Conservation (phyloP, 2,329 filamentous ascomycete species). For the Knoxdaviesia capensis region DNA sequence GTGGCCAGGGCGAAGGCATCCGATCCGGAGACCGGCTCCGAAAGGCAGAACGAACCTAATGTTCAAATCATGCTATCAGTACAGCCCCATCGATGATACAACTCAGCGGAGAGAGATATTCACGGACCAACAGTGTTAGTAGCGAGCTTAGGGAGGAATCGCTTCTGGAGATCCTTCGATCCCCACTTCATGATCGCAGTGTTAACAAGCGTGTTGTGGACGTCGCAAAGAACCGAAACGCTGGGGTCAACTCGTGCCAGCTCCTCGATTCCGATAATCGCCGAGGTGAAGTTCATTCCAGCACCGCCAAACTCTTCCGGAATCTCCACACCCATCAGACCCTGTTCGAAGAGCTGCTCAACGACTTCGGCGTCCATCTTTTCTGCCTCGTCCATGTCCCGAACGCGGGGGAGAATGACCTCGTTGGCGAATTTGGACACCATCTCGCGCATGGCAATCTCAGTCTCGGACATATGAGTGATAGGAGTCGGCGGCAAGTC, state of each 20-base stretch:
- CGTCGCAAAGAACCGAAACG: constrained; percentile 86
- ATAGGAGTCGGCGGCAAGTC: constrained; percentile 81
- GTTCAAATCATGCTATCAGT: background rate
- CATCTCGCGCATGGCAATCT: constrained; percentile 71
- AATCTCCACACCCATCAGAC: constrained; percentile 92
- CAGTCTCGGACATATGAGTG: constrained; percentile 76
- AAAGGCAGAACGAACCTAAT: constrained; percentile 63
- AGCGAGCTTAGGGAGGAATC: constrained; percentile 75
- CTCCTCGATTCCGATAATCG: constrained; percentile 94
- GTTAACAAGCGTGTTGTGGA: constrained; percentile 96
- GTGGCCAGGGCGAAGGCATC: constrained; percentile 93
- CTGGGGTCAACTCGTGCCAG: constrained; percentile 83
- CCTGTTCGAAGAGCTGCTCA: constrained; percentile 91
- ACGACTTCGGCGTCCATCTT: constrained; percentile 75
- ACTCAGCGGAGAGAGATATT: background rate
- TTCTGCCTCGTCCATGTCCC: constrained; percentile 96
- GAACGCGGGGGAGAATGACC: constrained; percentile 71
- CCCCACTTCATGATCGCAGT: constrained; percentile 79
- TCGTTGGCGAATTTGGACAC: constrained; percentile 85
- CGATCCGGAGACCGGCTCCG: constrained; percentile 79
- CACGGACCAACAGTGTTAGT: constrained; percentile 54
- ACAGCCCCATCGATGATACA: background rate
- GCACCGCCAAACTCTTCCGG: constrained; percentile 92
- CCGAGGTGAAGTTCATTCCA: constrained; percentile 96
- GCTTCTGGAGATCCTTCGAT: constrained; percentile 55